These are phyloP conservation scores for Trichoderma simmonsii DNA, from an alignment of 2,329 filamentous ascomycete species.

Conservation along the genomic window DNA sequence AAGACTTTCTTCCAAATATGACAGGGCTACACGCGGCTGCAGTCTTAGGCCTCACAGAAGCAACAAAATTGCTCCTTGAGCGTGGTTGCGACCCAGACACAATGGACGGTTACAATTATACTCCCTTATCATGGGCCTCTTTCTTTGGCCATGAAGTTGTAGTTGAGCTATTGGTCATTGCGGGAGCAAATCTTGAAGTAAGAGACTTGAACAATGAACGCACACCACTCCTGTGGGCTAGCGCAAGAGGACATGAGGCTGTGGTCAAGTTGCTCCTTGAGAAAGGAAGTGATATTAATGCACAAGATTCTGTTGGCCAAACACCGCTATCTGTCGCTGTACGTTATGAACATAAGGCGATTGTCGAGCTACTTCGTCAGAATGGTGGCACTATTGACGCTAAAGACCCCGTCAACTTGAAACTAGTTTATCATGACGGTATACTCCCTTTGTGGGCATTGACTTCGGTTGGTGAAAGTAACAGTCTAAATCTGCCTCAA, in stretches of 20 bases:
- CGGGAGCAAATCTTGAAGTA: background rate
- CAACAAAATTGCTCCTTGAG: background rate
- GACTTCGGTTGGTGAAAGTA: no score
- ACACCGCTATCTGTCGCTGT: background rate
- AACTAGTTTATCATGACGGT: no score
- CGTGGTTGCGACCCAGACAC: rapidly evolving
- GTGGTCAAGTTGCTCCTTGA: background rate
- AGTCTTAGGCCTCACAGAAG: background rate
- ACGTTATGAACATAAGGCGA: rapidly evolving
- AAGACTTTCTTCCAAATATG: rapidly evolving
- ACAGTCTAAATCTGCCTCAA: no score
- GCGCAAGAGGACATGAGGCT: rapidly evolving
- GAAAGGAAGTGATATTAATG: background rate
- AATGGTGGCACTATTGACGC: background rate
- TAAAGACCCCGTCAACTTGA: no score
- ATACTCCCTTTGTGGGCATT: no score
- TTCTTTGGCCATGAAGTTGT: background rate
- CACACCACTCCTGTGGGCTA: rapidly evolving
- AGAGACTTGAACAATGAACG: rapidly evolving
- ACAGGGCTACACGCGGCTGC: background rate
- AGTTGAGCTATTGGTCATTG: background rate
- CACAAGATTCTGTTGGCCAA: rapidly evolving
- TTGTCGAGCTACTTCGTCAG: background rate
- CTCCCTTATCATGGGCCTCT: background rate
- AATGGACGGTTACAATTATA: rapidly evolving